phyloP scores from a whole-genome alignment of 129 eudicot species.

The Chrysanthemum lavandulifolium region DNA sequence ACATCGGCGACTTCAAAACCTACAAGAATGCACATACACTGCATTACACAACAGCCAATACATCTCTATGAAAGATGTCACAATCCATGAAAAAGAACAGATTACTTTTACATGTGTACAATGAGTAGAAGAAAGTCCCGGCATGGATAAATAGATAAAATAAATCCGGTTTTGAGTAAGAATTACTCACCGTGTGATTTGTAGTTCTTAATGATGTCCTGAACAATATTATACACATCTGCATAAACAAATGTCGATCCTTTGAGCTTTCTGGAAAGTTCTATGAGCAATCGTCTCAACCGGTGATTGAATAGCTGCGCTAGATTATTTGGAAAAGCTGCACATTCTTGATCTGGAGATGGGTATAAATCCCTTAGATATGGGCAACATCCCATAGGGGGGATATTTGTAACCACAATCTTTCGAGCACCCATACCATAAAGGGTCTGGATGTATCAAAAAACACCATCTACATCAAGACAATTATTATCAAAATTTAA shows the following conservation, averaged over 20 bases:
- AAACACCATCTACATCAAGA: no score
- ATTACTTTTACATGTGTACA: neutral
- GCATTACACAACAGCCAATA: neutral
- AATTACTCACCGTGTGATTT: slow-evolving; percentile 21
- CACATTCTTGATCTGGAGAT: slow-evolving; percentile 15
- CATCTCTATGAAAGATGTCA: neutral
- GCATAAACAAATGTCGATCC: slow-evolving; percentile 22
- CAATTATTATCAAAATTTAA: no score
- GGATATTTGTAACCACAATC: slow-evolving; percentile 16
- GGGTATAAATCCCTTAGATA: slow-evolving; percentile 22
- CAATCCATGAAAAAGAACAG: neutral
- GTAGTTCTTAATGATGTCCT: slow-evolving; percentile 20
- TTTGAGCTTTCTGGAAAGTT: slow-evolving; percentile 16
- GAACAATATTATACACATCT: slow-evolving; percentile 21
- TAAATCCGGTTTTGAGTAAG: neutral
- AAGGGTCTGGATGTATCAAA: slow-evolving; percentile 19
- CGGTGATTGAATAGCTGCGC: slow-evolving; percentile 6
- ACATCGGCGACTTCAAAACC: slow-evolving; percentile 21
- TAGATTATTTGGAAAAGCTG: slow-evolving; percentile 14
- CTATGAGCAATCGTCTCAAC: neutral
- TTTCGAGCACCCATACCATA: slow-evolving; percentile 29
- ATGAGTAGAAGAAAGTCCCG: neutral
- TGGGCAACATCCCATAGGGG: slow-evolving; percentile 33
- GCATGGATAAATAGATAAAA: no score
- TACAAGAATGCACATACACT: neutral